Base-by-base conservation (phyloP, 495 filamentous ascomycete genomes). In the Penicillium waksmanii region DNA sequence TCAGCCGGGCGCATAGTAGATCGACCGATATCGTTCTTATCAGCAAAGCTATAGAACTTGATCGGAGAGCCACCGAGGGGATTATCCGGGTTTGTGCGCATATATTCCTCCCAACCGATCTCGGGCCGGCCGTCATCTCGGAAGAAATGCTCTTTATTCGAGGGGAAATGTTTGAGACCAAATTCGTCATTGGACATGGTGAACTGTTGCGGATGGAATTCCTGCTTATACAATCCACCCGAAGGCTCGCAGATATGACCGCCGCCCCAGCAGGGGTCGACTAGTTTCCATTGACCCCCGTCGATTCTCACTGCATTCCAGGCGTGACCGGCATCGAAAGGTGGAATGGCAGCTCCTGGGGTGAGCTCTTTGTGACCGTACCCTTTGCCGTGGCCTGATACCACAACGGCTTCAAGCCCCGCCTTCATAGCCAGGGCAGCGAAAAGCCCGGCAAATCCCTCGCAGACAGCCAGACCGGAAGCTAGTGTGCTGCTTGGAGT, bases 251-350 rank as follows among this genome's bases (percentile, higher is more conserved):
- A 48, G 60, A 88, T 69, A 46, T 65, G 66, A 11, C 95, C 95
- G 0, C 94, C 92, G 40, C 95, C 95, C 95, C 95, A 98, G 70
- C 95, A 97, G 3, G 87, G 60, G 65, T 98, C 95, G 40, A 98
- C 79, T 4, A 98, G 80, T 72, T 97, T 96, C 94, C 94, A 98
- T 58, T 87, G 84, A 2, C 88, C 88, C 42, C 86, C 81, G 59
- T 96, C 93, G 55, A 97, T 92, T 48, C 84, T 83, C 17, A 97
- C 90, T 0, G 88, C 95, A 66, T 94, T 98, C 95, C 95, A 98
- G 7, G 95, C 95, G 73, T 98, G 91, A 43, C 82, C 84, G 4
- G 73, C 71, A 1, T 78, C 63, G 59, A 86, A 81, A 0, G 85
- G 80, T 1, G 93, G 91, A 0, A 85, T 53, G 0, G 77, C 68